Conservation (phyloP, 768 basidiomycete species). For the Crepidotus variabilis region DNA sequence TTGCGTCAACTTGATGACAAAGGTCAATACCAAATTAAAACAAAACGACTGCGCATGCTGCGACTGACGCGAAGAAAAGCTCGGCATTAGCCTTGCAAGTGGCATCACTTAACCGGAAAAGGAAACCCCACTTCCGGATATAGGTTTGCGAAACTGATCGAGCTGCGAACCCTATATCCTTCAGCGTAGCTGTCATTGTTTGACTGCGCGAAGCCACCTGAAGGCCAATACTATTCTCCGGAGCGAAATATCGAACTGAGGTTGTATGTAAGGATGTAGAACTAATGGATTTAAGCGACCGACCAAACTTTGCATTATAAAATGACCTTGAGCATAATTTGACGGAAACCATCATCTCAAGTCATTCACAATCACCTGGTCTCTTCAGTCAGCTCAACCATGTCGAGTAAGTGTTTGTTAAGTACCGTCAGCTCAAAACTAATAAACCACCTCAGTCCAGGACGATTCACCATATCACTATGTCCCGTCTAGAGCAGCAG, state of each 20-base stretch:
- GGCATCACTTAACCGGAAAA: background rate
- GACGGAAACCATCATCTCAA: too few species aligned
- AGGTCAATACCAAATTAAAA: too few species aligned
- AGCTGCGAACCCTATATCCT: background rate
- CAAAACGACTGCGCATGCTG: background rate
- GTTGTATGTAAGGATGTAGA: too few species aligned
- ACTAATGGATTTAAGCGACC: too few species aligned
- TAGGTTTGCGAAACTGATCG: background rate
- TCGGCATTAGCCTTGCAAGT: too few species aligned
- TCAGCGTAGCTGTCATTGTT: background rate
- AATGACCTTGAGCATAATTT: too few species aligned
- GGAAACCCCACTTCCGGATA: background rate
- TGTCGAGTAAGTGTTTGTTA: background rate
- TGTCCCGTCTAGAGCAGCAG: conserved; percentile 5
- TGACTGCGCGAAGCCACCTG: background rate
- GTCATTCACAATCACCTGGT: too few species aligned
- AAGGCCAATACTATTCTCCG: background rate
- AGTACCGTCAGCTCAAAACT: background rate
- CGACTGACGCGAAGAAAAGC: background rate
- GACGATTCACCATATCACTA: conserved; percentile 7
- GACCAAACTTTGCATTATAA: too few species aligned
- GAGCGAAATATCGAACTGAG: too few species aligned
- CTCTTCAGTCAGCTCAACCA: too few species aligned
- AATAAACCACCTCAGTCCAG: background rate
- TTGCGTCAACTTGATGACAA: too few species aligned